These are phyloP conservation scores for Thelonectria blattea DNA, from an alignment of 2,329 filamentous ascomycete species.

Conservation along the genomic window DNA sequence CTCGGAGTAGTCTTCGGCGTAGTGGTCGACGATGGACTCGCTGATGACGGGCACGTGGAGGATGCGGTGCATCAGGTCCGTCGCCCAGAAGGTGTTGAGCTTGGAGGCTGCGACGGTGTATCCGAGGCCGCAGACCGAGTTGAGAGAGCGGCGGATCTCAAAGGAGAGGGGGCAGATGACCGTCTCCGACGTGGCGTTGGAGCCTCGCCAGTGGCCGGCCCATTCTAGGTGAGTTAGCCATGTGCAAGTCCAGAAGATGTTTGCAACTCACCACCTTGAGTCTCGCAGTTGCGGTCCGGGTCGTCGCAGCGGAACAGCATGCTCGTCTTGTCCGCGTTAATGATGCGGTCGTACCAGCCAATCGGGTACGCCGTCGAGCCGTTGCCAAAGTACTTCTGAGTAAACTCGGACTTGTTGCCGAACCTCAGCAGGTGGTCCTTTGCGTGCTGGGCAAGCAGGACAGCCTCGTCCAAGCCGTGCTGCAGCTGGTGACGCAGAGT, in stretches of 20 bases:
- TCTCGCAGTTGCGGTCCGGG: conserved; percentile 67
- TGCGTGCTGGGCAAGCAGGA: conserved; percentile 64
- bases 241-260: fast-evolving
- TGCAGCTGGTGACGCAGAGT: conserved; percentile 64
- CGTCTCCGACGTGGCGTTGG: conserved; percentile 69
- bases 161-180: conserved; percentile 73
- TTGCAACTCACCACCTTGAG: conserved; percentile 47
- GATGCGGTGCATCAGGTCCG: conserved; percentile 70
- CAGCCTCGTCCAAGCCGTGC: conserved; percentile 62
- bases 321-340: conserved; percentile 61
- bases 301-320: conserved; percentile 73
- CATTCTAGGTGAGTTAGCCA: conserved; percentile 53
- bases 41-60: conserved; percentile 67
- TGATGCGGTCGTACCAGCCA: conserved; percentile 67
- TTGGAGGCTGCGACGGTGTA: conserved; percentile 64
- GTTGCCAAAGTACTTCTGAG: conserved; percentile 71
- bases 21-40: conserved; percentile 67
- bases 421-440: conserved; percentile 65
- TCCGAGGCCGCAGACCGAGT: conserved; percentile 65
- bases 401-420: conserved; percentile 63
- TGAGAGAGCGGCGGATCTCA: conserved; percentile 60
- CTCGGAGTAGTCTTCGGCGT: conserved; percentile 62
- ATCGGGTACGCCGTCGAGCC: conserved; percentile 62
- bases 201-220: conserved; percentile 72
- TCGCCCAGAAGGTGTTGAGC: conserved; percentile 68